Conservation (phyloP, 1,284 basidiomycete species). For the Puccinia horiana region DNA sequence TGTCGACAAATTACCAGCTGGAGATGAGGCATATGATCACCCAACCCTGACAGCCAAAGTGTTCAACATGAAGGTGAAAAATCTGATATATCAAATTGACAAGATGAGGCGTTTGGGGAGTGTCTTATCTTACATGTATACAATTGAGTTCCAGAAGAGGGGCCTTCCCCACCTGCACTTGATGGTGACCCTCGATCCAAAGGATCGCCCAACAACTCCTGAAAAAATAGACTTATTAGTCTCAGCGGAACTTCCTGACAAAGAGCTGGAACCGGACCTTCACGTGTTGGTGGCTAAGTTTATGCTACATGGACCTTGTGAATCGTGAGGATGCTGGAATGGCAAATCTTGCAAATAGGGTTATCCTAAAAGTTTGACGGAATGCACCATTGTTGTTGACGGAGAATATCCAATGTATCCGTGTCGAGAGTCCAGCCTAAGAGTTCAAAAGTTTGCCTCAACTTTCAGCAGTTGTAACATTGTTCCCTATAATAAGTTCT, state of each 20-base stretch:
- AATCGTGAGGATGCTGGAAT: constrained; percentile 58
- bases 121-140: background rate
- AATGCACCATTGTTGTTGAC: background rate
- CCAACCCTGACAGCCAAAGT: no score
- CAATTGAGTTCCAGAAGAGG: constrained; percentile 9
- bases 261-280: constrained; percentile 59
- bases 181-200: background rate
- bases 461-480: no score
- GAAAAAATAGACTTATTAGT: constrained; percentile 61
- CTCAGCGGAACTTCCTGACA: constrained; percentile 62
- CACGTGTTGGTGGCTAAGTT: constrained; percentile 56
- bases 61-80: no score
- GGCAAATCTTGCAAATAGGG: constrained; percentile 59
- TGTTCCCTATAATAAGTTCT: background rate
- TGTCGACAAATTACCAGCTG: no score
- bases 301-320: constrained; percentile 58
- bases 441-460: no score
- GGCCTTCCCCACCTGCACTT: constrained; percentile 1
- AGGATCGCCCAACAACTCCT: constrained; percentile 54
- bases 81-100: no score
- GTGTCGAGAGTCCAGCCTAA: background rate
- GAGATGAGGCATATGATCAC: no score
- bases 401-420: background rate
- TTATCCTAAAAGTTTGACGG: background rate
- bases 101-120: background rate